phyloP scores from a whole-genome alignment of 176 grass and related monocot species.

The Chrysopogon serrulatus region DNA sequence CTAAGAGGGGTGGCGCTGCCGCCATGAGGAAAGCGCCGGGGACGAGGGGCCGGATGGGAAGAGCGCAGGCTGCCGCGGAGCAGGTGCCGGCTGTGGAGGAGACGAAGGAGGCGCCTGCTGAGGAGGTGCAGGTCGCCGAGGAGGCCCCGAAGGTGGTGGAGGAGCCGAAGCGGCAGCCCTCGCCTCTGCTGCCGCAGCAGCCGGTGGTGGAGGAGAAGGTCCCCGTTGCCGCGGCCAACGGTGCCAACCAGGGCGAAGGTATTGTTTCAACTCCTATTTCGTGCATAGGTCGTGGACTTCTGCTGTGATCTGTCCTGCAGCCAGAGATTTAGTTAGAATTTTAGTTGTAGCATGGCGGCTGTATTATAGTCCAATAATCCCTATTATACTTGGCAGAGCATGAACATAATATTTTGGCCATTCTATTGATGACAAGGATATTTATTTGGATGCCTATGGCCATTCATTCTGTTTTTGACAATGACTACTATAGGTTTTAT shows the following conservation, averaged over 20 bases:
- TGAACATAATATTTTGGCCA: neutral
- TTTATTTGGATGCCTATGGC: neutral
- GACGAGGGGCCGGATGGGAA: constrained; percentile 7
- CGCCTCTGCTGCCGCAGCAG: constrained; percentile 1
- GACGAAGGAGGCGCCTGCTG: constrained; percentile 5
- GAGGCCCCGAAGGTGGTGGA: constrained; percentile 37
- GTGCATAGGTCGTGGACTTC: neutral
- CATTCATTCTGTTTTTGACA: neutral
- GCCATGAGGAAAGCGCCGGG: constrained; percentile 30
- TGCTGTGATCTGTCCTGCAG: constrained; percentile 4
- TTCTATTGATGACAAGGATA: neutral
- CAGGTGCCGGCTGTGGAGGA: constrained; percentile 19
- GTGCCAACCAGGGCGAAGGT: constrained; percentile 44
- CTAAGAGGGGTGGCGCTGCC: constrained; percentile 40
- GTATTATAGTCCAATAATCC: neutral
- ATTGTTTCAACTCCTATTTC: constrained; percentile 6
- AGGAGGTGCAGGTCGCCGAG: constrained; percentile 32
- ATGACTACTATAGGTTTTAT: neutral
- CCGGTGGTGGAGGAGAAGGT: constrained; percentile 8
- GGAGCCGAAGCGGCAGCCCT: constrained; percentile 37
- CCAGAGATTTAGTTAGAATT: neutral
- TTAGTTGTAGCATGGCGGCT: neutral
- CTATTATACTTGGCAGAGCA: neutral
- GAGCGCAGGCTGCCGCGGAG: constrained; percentile 17
- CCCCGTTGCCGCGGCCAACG: constrained; percentile 7